phyloP scores from a whole-genome alignment of 768 basidiomycete genomes.

The Paxillus rubicundulus region DNA sequence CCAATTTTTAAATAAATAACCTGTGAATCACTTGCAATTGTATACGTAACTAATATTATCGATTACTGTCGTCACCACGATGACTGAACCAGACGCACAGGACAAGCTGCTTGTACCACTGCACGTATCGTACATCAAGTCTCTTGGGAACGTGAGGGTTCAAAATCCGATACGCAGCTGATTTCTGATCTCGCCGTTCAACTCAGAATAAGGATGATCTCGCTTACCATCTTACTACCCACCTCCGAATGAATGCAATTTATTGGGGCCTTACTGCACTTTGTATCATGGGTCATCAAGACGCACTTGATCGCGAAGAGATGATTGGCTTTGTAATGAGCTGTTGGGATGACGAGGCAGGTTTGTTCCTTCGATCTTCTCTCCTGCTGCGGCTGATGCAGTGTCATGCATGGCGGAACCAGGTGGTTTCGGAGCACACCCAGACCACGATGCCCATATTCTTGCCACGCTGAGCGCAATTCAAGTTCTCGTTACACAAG shows the following conservation, averaged over 20 bases:
- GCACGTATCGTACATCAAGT: conserved; percentile 75
- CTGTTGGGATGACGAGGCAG: conserved; percentile 93
- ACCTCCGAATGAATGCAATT: conserved; percentile 91
- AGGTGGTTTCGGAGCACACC: conserved; percentile 94
- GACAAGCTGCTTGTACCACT: conserved; percentile 45
- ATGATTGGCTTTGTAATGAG: conserved; percentile 88
- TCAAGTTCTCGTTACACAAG: conserved; percentile 85
- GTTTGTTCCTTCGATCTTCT: conserved; percentile 31
- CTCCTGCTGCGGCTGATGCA: conserved; percentile 2
- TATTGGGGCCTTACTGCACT: conserved; percentile 96
- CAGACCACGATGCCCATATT: conserved; percentile 89
- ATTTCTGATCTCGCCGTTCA: conserved; percentile 3
- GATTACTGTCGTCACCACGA: neutral
- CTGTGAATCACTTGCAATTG: too few relatives aligned
- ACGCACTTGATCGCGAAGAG: conserved; percentile 79
- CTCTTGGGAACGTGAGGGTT: conserved; percentile 59
- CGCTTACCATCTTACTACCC: conserved; percentile 85
- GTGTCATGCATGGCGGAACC: neutral
- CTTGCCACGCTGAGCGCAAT: conserved; percentile 87
- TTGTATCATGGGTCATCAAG: conserved; percentile 71
- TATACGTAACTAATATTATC: neutral
- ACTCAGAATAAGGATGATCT: conserved; percentile 79
- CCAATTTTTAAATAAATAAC: too few relatives aligned
- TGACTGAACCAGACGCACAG: conserved; percentile 7
- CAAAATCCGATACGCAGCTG: neutral